Evolutionary conservation across 805 yeast genomes (phyloP), one percentile per base, ranked within the genome.

Genomic region (Candida hungchunana): DNA sequence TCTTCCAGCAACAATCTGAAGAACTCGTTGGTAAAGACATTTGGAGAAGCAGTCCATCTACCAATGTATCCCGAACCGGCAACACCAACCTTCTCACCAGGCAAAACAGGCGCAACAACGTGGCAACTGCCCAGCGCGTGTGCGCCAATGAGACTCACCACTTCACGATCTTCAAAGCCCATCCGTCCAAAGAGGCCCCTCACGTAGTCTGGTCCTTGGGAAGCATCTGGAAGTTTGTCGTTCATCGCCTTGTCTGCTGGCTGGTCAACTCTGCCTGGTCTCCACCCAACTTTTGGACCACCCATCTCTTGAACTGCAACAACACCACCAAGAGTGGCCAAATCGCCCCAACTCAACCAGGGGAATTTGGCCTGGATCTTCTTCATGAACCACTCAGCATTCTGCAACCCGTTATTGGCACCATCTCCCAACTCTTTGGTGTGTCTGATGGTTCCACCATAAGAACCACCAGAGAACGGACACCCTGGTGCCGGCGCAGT

Each of bases 11-110:
- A 63, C 25, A 69, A 54, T 59, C 64, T 74, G 63, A 62, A 86
- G 58, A 83, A 86, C 27, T 84, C 85, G 63, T 86, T 87, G 34
- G 79, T 69, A 57, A 87, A 82, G 45, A 67, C 60, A 20, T 82
- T 83, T 37, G 93, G 86, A 26, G 82, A 75, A 37, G 81, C 82
- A 25, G 90, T 89, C 95, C 95, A 86, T 43, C 90, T 88, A 11
- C 95, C 95, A 46, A 83, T 93, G 64, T 69, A 87, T 2, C 94
- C 94, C 16, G 87, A 75, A 42, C 78, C 74, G 45, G 69, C 57
- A 10, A 44, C 37, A 6, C 50, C 40, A 6, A 32, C 23, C 14
- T 35, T 42, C 22, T 43, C 47, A 12, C 47, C 49, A 29, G 54
- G 55, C 15, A 48, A 29, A n/a, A 39, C 23, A 10, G 50, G 63